Conservation (phyloP, 78 protist species). For the Polysphondylium violaceum region DNA sequence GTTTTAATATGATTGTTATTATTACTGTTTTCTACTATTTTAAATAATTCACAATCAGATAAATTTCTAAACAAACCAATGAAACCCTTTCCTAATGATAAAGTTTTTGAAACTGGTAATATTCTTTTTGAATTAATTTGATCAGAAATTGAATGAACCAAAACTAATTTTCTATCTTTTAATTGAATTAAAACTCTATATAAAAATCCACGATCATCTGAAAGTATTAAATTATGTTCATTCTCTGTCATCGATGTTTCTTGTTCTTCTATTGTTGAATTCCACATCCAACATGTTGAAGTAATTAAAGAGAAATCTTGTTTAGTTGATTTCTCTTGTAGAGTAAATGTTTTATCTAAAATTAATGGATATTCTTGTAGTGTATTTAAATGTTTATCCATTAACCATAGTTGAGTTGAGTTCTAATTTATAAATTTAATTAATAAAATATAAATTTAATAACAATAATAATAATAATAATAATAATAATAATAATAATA, state of each 20-base stretch:
- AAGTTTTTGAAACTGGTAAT: neutral
- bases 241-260: neutral
- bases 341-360: no score
- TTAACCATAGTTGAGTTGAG: no score
- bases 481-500: conserved; percentile 7
- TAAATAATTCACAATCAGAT: conserved; percentile 24
- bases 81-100: neutral
- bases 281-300: no score
- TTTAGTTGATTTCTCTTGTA: no score
- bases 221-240: neutral
- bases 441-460: neutral
- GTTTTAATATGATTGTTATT: no score
- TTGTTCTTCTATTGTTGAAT: neutral
- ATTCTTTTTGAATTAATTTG: neutral
- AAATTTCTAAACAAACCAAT: conserved; percentile 12
- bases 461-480: neutral
- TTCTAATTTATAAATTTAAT: no score
- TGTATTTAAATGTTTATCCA: no score
- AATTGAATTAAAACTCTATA: neutral
- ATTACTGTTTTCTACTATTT: neutral
- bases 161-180: neutral
- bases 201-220: neutral
- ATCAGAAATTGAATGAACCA: neutral
- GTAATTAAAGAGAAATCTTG: no score
- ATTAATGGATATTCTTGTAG: no score